These are phyloP conservation scores for Paramecium biaurelia DNA, from an alignment of 73 alveolate species.

Conservation along the genomic window DNA sequence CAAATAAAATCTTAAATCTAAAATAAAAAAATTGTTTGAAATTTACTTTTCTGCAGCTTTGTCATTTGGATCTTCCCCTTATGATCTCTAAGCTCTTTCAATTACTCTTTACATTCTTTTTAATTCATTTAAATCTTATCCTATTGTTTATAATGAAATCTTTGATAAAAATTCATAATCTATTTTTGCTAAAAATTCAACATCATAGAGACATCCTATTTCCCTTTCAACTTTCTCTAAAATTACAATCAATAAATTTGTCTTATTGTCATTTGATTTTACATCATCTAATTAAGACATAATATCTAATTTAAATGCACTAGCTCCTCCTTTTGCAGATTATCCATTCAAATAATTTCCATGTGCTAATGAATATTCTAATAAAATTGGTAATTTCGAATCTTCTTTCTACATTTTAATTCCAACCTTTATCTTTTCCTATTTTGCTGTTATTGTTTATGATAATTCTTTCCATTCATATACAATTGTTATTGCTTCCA, in stretches of 20 bases:
- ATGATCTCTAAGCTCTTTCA: background rate
- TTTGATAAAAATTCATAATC: constrained; percentile 14
- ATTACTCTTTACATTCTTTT: constrained; percentile 10
- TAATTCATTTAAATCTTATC: constrained; percentile 7
- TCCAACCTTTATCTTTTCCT: background rate
- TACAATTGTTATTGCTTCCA: background rate
- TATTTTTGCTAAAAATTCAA: background rate
- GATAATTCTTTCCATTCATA: constrained; percentile 11
- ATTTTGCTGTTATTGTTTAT: background rate
- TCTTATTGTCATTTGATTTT: constrained; percentile 46
- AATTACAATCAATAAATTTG: constrained; percentile 2
- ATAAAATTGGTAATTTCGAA: background rate
- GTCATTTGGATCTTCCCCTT: constrained; percentile 40
- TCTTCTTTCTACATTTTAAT: constrained; percentile 1
- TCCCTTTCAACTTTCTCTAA: background rate
- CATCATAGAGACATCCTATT: background rate
- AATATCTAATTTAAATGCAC: constrained; percentile 33
- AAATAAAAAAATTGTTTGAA: background rate
- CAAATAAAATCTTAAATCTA: background rate
- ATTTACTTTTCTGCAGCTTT: constrained; percentile 40
- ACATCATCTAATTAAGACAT: constrained; percentile 48
- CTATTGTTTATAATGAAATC: background rate
- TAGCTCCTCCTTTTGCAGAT: constrained; percentile 36
- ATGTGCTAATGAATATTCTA: constrained; percentile 37
- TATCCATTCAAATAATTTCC: constrained; percentile 49